Base-by-base conservation (phyloP, 306 rosid species). In the Macrotyloma uniflorum region DNA sequence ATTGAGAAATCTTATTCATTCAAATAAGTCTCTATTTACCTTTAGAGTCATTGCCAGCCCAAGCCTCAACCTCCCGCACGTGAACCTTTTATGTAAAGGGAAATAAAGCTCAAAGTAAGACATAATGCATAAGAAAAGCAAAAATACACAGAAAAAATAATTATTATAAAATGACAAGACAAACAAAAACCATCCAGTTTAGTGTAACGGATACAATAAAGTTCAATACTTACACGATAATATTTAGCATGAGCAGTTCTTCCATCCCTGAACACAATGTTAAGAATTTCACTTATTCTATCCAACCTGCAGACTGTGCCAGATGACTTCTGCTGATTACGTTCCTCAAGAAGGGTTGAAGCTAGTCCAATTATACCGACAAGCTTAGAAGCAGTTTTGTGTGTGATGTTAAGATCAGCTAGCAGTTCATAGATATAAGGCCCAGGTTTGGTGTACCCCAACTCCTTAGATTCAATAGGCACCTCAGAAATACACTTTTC, bases 401-500 rank as follows among this genome's bases (percentile, higher is more conserved):
- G 73, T 11, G 95, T 90, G 85, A 94, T 88, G 80, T 94, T 94
- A 73, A 92, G 91, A 76, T 92, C 98, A 33, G 89, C 90, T 33
- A 94, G 83, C 43, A 94, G 78, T 83, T 92, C 97, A 82, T 88
- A 88, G 38, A 94, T 90, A 83, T 88, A 90, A 40, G 92, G 87
- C 77, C 98, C 98, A 16, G 97, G 97, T 78, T 88, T 92, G 71
- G 98, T 90, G 86, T 74, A 92, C 57, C 97, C 98, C 76, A 87
- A 45, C 81, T 94, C 97, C 92, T 90, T 94, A 38, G 97, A 90
- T 69, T 81, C 86, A 28, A 92, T 86, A 83, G 91, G 96, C 73
- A 94, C 91, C 78, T 94, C 97, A 72, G 97, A 88, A 84, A 92
- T 94, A 66, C 91, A 84, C 82, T 90, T 92, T 86, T 92, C 98